phyloP scores from a whole-genome alignment of 225 moss, liverwort and hornwort genomes.

The Pseudisothecium myosuroides region DNA sequence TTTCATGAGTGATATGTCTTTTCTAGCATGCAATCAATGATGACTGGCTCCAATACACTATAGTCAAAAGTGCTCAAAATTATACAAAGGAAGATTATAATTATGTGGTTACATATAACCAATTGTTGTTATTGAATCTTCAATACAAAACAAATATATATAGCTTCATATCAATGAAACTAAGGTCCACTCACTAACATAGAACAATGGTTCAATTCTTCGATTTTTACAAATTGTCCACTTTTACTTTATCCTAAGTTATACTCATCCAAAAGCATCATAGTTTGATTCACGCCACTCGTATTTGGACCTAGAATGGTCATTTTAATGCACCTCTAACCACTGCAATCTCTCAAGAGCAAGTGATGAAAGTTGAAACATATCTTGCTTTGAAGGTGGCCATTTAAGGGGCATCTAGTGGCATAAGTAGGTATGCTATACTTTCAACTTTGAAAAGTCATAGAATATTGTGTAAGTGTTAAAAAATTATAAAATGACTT shows the following conservation, averaged over 20 bases:
- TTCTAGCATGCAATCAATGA: neutral
- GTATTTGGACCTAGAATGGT: neutral
- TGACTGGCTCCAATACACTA: no score
- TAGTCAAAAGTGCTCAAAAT: neutral
- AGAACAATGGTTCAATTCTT: neutral
- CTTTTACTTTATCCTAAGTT: neutral
- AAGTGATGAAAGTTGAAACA: neutral
- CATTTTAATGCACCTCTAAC: neutral
- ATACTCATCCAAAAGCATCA: fast-evolving
- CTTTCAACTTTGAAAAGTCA: neutral
- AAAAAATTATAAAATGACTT: neutral
- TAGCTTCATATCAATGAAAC: neutral
- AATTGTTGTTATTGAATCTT: neutral
- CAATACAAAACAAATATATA: neutral
- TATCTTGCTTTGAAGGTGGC: neutral
- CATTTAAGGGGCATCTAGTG: fast-evolving
- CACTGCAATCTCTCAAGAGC: fast-evolving
- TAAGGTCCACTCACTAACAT: neutral
- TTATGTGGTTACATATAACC: neutral
- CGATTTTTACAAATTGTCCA: neutral
- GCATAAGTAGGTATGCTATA: no score
- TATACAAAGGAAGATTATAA: neutral
- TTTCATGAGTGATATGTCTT: neutral
- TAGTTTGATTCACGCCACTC: fast-evolving
- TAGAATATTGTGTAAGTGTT: no score